phyloP scores from a whole-genome alignment of 2,329 filamentous ascomycete genomes.

The Stemphylium beticola region DNA sequence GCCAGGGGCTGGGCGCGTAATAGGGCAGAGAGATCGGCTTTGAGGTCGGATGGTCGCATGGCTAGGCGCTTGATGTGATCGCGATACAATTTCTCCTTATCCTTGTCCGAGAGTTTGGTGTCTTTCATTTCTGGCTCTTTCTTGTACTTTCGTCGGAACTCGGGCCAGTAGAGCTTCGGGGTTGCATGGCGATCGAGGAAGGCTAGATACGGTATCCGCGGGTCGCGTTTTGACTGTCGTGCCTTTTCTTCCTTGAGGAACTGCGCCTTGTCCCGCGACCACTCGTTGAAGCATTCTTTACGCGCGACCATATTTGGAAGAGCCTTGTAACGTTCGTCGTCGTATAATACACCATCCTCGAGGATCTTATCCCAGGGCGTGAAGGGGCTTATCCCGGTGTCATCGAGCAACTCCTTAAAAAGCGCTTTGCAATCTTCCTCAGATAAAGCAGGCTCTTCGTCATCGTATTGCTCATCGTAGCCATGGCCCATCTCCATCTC shows the following conservation, averaged over 20 bases:
- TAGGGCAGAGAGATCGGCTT: conserved; percentile 71
- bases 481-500: conserved; percentile 74
- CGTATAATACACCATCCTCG: conserved; percentile 79
- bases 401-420: conserved; percentile 86
- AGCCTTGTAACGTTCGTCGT: conserved; percentile 86
- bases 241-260: conserved; percentile 74
- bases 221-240: conserved; percentile 80
- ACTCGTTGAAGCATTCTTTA: conserved; percentile 82
- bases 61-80: conserved; percentile 73
- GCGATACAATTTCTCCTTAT: conserved; percentile 79
- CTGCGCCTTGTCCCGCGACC: conserved; percentile 79
- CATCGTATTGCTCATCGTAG: conserved; percentile 76
- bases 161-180: conserved; percentile 94
- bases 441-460: conserved; percentile 71
- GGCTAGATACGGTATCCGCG: conserved; percentile 78
- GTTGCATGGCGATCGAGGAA: conserved; percentile 84
- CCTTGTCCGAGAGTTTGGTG: conserved; percentile 64
- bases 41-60: conserved; percentile 68
- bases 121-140: conserved; percentile 83
- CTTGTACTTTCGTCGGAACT: conserved; percentile 90
- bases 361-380: conserved; percentile 90
- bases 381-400: conserved; percentile 83
- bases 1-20: conserved; percentile 66
- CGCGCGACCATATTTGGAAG: conserved; percentile 81
- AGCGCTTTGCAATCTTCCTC: conserved; percentile 77